Evolutionary conservation across 1,139 yeast genomes (phyloP), one percentile per base, ranked within the genome.

Genomic region (Suhomyces bribrorum): DNA sequence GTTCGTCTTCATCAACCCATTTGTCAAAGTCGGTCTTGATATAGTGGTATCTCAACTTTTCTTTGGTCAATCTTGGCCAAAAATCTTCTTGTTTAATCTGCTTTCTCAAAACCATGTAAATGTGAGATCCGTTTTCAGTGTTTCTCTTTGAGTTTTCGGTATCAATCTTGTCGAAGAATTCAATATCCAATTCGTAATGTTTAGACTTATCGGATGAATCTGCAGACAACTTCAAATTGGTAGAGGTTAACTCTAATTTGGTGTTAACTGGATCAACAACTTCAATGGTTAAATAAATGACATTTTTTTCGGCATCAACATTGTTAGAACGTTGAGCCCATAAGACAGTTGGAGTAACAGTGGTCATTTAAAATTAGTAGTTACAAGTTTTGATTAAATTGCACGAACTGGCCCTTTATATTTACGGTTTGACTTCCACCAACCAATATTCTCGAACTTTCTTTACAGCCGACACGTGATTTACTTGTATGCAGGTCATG

Each of bases 291-390:
- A 92, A 64, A 59, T 75, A 85, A 34, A 92, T 56, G 29, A 88
- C 59, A 62, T 92, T 92, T 65, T 86, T 89, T 29, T 79, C 71
- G 12, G 78, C 77, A 27, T 83, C 95, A 5, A 73, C 66, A 14
- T 74, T 83, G 57, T 74, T 81, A 36, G 96, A 88, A 66, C 98
- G 86, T 70, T 92, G 98, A 15, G 98, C 97, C 98, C 98, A 92
- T 59, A 78, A 73, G 36, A 88, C 94, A 11, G 52, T 52, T 16
- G 63, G 63, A 27, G 59, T 53, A 17, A 41, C 38, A 24, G 52
- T 35, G 43, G 49, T 50, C 38, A 29, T 46, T 17, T 25, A 29
- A 28, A n/a, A n/a, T n/a, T 14, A 18, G 14, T 34, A 15, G 31
- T 9, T 3, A 8, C 23, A 20, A 4, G 11, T 20, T 16, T 6